Base-by-base conservation (phyloP, 257 asterid species). In the Primulina tabacum region DNA sequence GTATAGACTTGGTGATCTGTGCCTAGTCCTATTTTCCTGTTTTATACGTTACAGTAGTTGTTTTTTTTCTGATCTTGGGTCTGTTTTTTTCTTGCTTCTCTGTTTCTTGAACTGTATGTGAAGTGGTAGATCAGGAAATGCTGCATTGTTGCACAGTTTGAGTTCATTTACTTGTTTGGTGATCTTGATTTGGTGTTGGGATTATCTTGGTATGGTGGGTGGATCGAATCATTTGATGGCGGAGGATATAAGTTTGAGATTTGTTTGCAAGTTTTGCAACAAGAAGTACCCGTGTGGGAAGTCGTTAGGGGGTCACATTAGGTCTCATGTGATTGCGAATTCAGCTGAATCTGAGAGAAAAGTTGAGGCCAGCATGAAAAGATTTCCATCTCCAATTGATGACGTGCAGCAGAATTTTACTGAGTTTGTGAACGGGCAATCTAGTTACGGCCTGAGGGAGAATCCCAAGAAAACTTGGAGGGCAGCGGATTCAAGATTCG, bases 391-490 rank as follows among this genome's bases (percentile, higher is more conserved):
- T 68, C 70, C 73, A 28, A 71, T 24, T 43, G 57, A 32, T 65
- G 58, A 16, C 62, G 81, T 53, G 60, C 73, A 63, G 18, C 72
- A 58, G 7, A 65, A 50, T 33, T 32, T 75, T 33, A 75, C 55
- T 62, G 90, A 87, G 12, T 62, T 80, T 65, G 87, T 52, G 9
- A 72, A 75, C 43, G 86, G 83, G 67, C 81, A 78, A n/a, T 75
- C 86, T 37, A 76, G 83, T 38, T 93, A 92, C 70, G 95, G 83
- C 0, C 82, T 92, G 8, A 79, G 97, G 62, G 98, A 92, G 73
- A 92, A 92, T 78, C 98, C 98, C 71, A 92, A 81, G 87, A 92
- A 87, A 63, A 77, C 95, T 0, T 85, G 89, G 92, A 89, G 92
- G 72, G 86, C 87, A 52, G 86, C 67, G 24, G 92, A 78, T 79